Percentiles rank a stretch among this genome's conserved stretches.
Conservation (phyloP, 306 rosid species). For the Trifolium pratense region DNA sequence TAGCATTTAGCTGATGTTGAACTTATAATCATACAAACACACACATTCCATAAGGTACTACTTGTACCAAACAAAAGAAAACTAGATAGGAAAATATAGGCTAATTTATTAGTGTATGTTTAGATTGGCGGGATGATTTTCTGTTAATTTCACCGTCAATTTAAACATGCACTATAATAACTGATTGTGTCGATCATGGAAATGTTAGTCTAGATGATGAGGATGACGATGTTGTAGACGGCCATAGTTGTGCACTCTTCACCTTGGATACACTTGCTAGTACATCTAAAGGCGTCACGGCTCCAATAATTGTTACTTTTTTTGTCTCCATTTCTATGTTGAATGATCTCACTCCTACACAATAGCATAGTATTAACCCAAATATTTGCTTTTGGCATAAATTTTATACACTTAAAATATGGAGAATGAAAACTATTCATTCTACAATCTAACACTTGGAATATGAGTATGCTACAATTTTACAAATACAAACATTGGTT, state of each 20-base stretch:
- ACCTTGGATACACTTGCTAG: conserved; percentile 83
- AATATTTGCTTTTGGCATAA: neutral
- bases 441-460: neutral
- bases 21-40: conserved; percentile 32
- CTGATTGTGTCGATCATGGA: neutral
- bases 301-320: conserved; percentile 81
- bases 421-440: neutral
- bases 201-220: conserved; percentile 24
- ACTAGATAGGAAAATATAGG: neutral
- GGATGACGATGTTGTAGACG: conserved; percentile 51
- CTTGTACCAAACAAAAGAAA: neutral
- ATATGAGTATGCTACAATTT: too few relatives aligned
- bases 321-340: conserved; percentile 74
- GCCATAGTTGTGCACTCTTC: conserved; percentile 86
- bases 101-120: too few relatives aligned
- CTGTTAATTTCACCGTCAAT: too few relatives aligned
- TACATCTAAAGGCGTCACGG: conserved; percentile 71
- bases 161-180: too few relatives aligned
- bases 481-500: too few relatives aligned
- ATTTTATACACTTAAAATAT: neutral
- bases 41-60: neutral
- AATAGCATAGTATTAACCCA: neutral
- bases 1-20: neutral
- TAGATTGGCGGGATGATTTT: too few relatives aligned
- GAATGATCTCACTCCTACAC: conserved; percentile 86